phyloP scores from a whole-genome alignment of 2,329 filamentous ascomycete genomes.

The Phaeosphaeria sp. region DNA sequence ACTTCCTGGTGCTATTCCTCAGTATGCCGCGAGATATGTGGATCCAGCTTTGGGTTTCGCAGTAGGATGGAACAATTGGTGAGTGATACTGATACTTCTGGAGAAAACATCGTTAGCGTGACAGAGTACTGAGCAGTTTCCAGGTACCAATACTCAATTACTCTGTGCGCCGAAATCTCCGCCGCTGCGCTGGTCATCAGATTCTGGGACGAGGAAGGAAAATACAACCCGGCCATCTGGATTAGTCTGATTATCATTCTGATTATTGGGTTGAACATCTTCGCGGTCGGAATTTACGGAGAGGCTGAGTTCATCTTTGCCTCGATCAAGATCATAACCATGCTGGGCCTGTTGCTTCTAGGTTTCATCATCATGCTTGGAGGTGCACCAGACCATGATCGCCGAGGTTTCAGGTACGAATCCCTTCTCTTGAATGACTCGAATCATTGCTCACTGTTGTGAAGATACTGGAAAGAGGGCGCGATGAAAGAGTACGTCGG shows the following conservation, averaged over 20 bases:
- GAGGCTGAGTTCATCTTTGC: constrained; percentile 59
- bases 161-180: constrained; percentile 45
- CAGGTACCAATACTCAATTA: constrained; percentile 43
- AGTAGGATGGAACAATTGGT: constrained; percentile 28
- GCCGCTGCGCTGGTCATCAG: constrained; percentile 41
- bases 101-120: not conserved
- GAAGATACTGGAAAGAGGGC: constrained; percentile 73
- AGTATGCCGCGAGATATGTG: constrained; percentile 50
- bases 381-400: constrained; percentile 42
- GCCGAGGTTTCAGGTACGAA: constrained; percentile 67
- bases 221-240: constrained; percentile 42
- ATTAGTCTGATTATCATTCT: constrained; percentile 45
- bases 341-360: constrained; percentile 39
- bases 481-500: constrained; percentile 59
- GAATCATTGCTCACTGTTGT: too few species aligned
- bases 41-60: constrained; percentile 53
- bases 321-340: constrained; percentile 55
- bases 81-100: not conserved
- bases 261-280: constrained; percentile 44
- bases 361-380: constrained; percentile 46
- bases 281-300: constrained; percentile 47
- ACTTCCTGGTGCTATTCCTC: constrained; percentile 46
- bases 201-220: constrained; percentile 42
- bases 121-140: not conserved
- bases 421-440: too few species aligned